Base-by-base conservation (phyloP, 1,284 basidiomycete genomes). In the Coriolopsis trogii region DNA sequence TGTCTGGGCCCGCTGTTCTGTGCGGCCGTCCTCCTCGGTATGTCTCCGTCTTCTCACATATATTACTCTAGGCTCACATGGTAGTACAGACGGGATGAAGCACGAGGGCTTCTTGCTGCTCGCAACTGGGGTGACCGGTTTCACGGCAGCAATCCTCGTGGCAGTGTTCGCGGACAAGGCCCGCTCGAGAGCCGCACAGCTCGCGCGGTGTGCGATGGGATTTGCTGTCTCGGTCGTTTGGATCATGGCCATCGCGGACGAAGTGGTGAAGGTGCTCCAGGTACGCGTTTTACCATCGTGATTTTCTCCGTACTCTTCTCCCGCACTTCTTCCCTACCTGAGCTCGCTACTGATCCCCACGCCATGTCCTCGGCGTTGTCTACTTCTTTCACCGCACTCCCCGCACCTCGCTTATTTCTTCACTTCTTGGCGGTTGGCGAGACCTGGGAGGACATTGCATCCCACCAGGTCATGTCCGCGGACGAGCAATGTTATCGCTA, bases 221-320 rank as follows among this genome's bases (percentile, higher is more conserved):
- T 98, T 98, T 71, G 70, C 87, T 26, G 88, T 95, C 31, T 81
- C 93, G 12, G 84, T 96, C 61, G 85, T 97, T 4, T 97, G 95
- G 95, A 96, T 97, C 62, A 93, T 95, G 81, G 90, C 89, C 7
- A 95, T 97, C 46, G 94, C 95, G 1, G 93, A 96, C 67, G 92
- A 97, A 68, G 93, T 95, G 3, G 93, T 97, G 23, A 82, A 87
- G 39, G 86, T 96, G 6, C 79, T 97, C 13, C 85, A 89, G 74
- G 93, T 93, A 51, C 48, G 77, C 46, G 8, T 3, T 8, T 5
- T 23, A 15, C 20, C 12, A 4, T 37, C n/a, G n/a, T n/a, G n/a
- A n/a, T n/a, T 9, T n/a, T 15, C 30, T 13, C 25, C 21, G 4
- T 21, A 1, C 6, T 23, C 28, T 9, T 29, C 16, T 50, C 33